phyloP scores from a whole-genome alignment of 129 eudicot genomes.

The Cynara cardunculus region DNA sequence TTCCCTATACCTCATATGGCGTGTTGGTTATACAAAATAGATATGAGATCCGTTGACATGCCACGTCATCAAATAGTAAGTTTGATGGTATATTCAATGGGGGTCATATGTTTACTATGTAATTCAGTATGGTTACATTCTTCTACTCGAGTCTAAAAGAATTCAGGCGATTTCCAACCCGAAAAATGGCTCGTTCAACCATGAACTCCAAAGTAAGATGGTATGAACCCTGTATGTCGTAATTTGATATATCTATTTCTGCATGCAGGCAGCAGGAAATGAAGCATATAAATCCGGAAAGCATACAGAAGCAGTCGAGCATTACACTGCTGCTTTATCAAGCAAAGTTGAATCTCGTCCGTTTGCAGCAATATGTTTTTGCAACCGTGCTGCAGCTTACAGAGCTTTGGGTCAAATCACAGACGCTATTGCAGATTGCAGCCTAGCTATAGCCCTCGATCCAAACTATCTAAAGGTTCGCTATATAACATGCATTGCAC shows the following conservation, averaged over 20 bases:
- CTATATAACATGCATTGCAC: neutral
- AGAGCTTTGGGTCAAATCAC: slow-evolving; percentile 72
- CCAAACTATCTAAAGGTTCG: slow-evolving; percentile 78
- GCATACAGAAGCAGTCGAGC: slow-evolving; percentile 84
- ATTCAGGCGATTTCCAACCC: neutral
- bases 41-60: neutral
- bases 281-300: slow-evolving; percentile 86
- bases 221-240: neutral
- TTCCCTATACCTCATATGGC: too few relatives aligned
- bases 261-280: slow-evolving; percentile 82
- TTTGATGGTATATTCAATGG: neutral
- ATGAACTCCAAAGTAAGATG: neutral
- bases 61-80: neutral
- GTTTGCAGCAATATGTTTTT: slow-evolving; percentile 81
- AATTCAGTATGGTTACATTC: neutral
- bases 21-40: neutral
- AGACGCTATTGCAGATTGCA: slow-evolving; percentile 95
- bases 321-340: slow-evolving; percentile 80
- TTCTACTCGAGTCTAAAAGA: neutral
- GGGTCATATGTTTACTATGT: neutral
- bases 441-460: slow-evolving; percentile 92
- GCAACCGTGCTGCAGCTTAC: slow-evolving; percentile 95
- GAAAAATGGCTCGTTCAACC: neutral
- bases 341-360: slow-evolving; percentile 80
- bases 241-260: neutral